Evolutionary conservation across 2,329 filamentous ascomycete genomes (phyloP), one percentile per base, ranked within the genome.

Genomic region (Botrytis medusae): DNA sequence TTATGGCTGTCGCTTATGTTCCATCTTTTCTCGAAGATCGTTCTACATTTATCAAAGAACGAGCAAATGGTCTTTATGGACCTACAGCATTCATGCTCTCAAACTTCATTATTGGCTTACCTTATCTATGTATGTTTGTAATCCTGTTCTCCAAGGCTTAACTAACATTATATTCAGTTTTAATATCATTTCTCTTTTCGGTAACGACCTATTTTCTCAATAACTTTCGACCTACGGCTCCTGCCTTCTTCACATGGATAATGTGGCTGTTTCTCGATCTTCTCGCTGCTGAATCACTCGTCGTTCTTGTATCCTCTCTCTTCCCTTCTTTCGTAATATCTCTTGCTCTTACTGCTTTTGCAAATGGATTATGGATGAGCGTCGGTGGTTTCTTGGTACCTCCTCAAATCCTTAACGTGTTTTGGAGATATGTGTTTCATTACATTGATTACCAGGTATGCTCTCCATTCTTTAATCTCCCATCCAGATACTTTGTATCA

Each of bases 311-410:
- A 34, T 89, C 90, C 0, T 89, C 87, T 1, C 81, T 96, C 1
- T 90, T 94, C 76, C 93, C 93, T 0, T 91, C 90, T 75, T 97
- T 97, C 76, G 93, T 97, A 68, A 88, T 95, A 62, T 86, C 92
- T 0, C 88, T 97, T 0, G 93, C 94, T 0, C 85, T 94, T 2
- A 92, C 92, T 0, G 93, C 94, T 0, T 97, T 97, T 79, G 91
- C 92, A 34, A 97, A 97, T 82, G 94, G 93, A 0, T 85, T 97
- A 10, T 97, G 93, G 93, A 97, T 97, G 93, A 90, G 88, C 69
- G 92, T 95, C 1, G 89, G 91, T 70, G 94, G 94, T 0, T 97
- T 97, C 83, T 87, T 97, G 81, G 93, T 97, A 2, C 87, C 89
- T 4, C 89, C 91, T 5, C 88, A 85, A 1, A 87, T 91, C 2